Conservation (phyloP, 495 filamentous ascomycete species). For the Annulohypoxylon moriforme region DNA sequence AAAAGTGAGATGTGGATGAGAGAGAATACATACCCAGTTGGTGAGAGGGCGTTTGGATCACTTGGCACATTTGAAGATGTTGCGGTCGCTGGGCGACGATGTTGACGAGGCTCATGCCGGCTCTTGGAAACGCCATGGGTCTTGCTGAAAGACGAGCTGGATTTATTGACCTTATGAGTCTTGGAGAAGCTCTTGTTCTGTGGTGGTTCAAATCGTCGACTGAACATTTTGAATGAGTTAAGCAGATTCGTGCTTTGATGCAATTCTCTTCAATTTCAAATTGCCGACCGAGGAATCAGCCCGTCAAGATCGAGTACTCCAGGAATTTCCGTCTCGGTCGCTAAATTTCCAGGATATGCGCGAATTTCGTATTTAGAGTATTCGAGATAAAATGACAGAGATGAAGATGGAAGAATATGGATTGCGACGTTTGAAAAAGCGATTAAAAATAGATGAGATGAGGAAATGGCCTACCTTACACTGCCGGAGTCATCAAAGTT, state of each 20-base stretch:
- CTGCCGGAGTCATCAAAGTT: constrained; percentile 34
- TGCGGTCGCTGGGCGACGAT: constrained; percentile 54
- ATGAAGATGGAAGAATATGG: constrained; percentile 5
- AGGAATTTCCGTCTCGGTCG: constrained; percentile 5
- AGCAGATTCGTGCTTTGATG: constrained; percentile 15
- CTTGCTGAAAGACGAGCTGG: constrained; percentile 60
- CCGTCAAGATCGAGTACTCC: constrained; percentile 6
- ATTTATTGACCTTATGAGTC: constrained; percentile 53
- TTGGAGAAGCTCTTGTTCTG: constrained; percentile 59
- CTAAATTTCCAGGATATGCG: background rate
- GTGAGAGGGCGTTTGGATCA: constrained; percentile 44
- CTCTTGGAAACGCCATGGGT: constrained; percentile 59
- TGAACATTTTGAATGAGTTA: constrained; percentile 53
- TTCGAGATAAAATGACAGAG: background rate
- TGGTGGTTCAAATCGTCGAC: constrained; percentile 55
- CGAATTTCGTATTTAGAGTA: background rate
- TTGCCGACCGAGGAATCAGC: constrained; percentile 20
- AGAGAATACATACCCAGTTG: constrained; percentile 47
- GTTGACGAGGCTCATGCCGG: constrained; percentile 53
- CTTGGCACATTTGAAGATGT: constrained; percentile 38
- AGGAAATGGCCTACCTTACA: constrained; percentile 41
- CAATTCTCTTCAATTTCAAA: background rate
- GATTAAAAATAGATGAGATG: constrained; percentile 26
- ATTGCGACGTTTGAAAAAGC: constrained; percentile 16
- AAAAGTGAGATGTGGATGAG: background rate